Percentiles rank a stretch among this genome's conserved stretches.
phyloP scores from a whole-genome alignment of 805 yeast species.

The Starmera caribaea region DNA sequence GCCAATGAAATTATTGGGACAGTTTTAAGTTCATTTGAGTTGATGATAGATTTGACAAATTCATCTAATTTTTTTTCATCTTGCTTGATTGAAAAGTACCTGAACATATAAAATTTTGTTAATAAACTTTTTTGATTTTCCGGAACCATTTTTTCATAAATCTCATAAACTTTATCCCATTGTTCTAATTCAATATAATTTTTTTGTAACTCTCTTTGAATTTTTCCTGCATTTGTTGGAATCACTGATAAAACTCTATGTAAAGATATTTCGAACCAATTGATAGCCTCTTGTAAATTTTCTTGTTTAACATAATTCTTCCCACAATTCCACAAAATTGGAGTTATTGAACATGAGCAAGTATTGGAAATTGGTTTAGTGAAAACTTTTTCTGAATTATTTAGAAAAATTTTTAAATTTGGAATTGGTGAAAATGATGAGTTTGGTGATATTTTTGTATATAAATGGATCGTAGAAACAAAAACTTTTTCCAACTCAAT shows the following conservation, averaged over 20 bases:
- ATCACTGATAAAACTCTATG: conserved; percentile 16
- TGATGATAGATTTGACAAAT: conserved; percentile 23
- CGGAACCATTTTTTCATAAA: conserved; percentile 17
- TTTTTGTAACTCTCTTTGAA: conserved; percentile 26
- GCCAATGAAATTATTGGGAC: conserved; percentile 23
- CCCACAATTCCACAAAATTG: conserved; percentile 31
- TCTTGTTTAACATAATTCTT: conserved; percentile 20
- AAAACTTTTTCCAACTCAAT: conserved; percentile 13
- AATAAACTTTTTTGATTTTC: conserved; percentile 17
- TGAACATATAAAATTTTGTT: conserved; percentile 24
- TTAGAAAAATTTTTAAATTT: conserved; percentile 15
- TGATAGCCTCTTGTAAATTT: conserved; percentile 12
- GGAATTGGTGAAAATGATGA: conserved; percentile 16
- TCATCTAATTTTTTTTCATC: conserved; percentile 10
- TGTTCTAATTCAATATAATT: conserved; percentile 18
- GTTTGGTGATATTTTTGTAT: conserved; percentile 17
- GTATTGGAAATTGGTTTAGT: conserved; percentile 17
- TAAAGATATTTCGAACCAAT: conserved; percentile 19
- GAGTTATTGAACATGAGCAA: conserved; percentile 22
- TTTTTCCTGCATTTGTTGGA: conserved; percentile 23
- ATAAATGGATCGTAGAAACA: conserved; percentile 20
- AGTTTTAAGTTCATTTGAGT: conserved; percentile 24
- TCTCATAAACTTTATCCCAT: conserved; percentile 11
- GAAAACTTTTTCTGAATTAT: conserved; percentile 20
- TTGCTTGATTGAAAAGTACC: conserved; percentile 9